Conservation (phyloP, 1,284 basidiomycete genomes). For the Athelia psychrophila region DNA sequence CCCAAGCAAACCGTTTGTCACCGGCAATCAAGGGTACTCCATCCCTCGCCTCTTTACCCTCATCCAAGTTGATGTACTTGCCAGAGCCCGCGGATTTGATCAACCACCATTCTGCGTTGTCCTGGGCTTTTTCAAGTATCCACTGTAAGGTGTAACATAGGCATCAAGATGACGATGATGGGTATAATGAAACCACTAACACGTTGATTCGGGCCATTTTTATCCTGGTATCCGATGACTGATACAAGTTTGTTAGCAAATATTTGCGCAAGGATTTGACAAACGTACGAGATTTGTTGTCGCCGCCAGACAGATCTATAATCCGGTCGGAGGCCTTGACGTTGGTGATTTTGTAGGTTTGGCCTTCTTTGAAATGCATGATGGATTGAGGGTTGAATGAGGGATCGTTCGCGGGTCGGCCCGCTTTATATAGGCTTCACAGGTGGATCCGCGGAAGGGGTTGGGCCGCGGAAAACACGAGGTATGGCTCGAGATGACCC, state of each 20-base stretch:
- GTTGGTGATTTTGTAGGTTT: slow-evolving; percentile 47
- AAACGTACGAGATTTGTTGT: slow-evolving; percentile 40
- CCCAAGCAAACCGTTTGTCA: slow-evolving; percentile 36
- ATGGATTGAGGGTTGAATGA: too few relatives aligned
- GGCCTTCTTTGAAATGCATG: slow-evolving; percentile 11
- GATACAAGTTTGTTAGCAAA: neutral
- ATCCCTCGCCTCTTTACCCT: slow-evolving; percentile 20
- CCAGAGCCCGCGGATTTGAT: slow-evolving; percentile 37
- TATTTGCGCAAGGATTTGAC: neutral
- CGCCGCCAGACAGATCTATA: slow-evolving; percentile 51
- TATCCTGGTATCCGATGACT: neutral
- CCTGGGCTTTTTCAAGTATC: slow-evolving; percentile 10
- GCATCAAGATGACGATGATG: too few relatives aligned
- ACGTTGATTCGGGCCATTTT: neutral
- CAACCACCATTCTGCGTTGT: slow-evolving; percentile 36
- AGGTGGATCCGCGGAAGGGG: too few relatives aligned
- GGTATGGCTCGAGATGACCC: too few relatives aligned
- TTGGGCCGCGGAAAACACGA: too few relatives aligned
- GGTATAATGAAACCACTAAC: too few relatives aligned
- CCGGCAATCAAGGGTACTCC: slow-evolving; percentile 32
- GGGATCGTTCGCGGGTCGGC: too few relatives aligned
- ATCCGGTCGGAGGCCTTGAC: slow-evolving; percentile 41
- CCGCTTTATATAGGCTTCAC: too few relatives aligned
- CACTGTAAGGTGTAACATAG: too few relatives aligned
- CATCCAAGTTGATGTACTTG: slow-evolving; percentile 39